These are phyloP conservation scores for Alternaria metachromatica DNA, from an alignment of 2,329 filamentous ascomycete species.

Conservation along the genomic window DNA sequence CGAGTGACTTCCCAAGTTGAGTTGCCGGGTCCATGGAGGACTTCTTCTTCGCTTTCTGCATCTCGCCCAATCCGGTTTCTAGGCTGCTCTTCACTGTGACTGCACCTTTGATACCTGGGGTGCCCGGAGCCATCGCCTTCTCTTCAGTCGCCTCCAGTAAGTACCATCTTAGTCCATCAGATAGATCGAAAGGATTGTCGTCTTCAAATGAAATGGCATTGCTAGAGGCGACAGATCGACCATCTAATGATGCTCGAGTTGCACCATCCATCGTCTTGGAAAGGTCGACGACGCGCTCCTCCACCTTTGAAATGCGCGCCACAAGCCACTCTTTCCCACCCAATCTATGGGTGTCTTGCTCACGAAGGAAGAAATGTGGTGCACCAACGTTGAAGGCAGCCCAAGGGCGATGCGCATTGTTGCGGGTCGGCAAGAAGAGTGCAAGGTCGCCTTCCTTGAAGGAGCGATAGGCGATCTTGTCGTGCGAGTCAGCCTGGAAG, in stretches of 20 bases:
- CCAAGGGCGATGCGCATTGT: conserved; percentile 94
- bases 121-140: conserved; percentile 86
- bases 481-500: conserved; percentile 83
- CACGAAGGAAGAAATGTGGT: conserved; percentile 94
- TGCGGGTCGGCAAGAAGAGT: conserved; percentile 90
- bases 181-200: conserved; percentile 96
- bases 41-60: conserved; percentile 54
- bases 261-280: conserved; percentile 72
- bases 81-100: conserved; percentile 88
- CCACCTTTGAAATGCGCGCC: conserved; percentile 86
- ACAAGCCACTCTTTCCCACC: conserved; percentile 93
- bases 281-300: conserved; percentile 91
- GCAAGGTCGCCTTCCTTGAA: conserved; percentile 98
- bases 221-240: conserved; percentile 59
- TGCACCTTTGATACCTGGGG: conserved; percentile 82
- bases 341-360: conserved; percentile 87
- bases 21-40: conserved; percentile 57
- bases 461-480: conserved; percentile 93
- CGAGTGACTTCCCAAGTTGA: conserved; percentile 78
- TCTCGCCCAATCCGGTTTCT: conserved; percentile 81
- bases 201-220: conserved; percentile 70
- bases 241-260: conserved; percentile 52
- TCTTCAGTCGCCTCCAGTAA: conserved; percentile 93
- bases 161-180: conserved; percentile 95
- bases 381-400: conserved; percentile 98